A percentile compares a stretch with the other conserved stretches of the same genome.
Conservation (phyloP, 179 eudicot genomes). For the Beta macrorhiza region DNA sequence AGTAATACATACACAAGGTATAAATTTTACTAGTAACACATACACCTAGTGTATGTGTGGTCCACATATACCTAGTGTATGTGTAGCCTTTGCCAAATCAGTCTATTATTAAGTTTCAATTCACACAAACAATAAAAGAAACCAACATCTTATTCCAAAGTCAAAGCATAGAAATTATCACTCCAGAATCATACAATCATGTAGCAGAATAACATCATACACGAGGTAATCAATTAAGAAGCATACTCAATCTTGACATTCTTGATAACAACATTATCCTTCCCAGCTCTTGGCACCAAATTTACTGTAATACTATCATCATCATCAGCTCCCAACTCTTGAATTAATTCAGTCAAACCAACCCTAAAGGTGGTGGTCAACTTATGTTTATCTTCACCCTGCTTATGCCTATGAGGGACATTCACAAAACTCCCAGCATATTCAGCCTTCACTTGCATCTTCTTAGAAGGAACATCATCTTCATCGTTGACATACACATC, state of each 20-base stretch:
- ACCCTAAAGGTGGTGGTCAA: slow-evolving; percentile 47
- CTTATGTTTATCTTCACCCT: slow-evolving; percentile 29
- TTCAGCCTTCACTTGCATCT: slow-evolving; percentile 45
- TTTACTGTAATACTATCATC: slow-evolving; percentile 66
- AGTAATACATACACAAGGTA: no score
- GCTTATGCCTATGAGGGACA: slow-evolving; percentile 62
- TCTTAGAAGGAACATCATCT: slow-evolving; percentile 40
- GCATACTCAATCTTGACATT: slow-evolving; percentile 52
- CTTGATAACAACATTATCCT: slow-evolving; percentile 37
- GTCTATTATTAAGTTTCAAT: no score
- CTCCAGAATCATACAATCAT: not conserved
- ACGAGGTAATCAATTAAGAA: slow-evolving; percentile 10
- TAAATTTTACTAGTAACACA: no score
- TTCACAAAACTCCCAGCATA: slow-evolving; percentile 83
- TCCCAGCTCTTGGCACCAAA: slow-evolving; percentile 53
- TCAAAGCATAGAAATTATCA: not conserved
- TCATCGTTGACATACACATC: slow-evolving; percentile 74
- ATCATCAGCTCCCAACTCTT: slow-evolving; percentile 64
- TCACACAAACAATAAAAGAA: no score
- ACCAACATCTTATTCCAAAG: no score
- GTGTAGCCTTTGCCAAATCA: no score
- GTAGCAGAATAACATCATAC: not conserved
- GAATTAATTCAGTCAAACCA: slow-evolving; percentile 57
- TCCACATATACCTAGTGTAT: no score
- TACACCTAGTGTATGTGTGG: no score